Base-by-base conservation (phyloP, 2,329 filamentous ascomycete genomes). In the Penicillium sclerotigenum region DNA sequence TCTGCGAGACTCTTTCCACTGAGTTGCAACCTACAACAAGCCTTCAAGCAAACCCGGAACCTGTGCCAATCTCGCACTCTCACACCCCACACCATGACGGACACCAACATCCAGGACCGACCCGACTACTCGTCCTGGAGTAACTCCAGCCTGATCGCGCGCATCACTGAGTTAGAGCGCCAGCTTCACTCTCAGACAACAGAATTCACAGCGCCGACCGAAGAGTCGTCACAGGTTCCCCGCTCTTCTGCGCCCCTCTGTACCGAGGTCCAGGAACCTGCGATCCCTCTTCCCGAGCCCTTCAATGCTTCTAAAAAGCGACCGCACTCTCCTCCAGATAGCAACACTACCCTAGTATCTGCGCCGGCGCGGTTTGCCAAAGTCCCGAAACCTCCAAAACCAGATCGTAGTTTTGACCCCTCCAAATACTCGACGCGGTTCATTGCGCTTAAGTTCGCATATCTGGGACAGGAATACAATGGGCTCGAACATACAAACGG, bases 401-500 rank as follows among this genome's bases (percentile, higher is more conserved):
- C 22, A 2, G 64, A 67, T 58, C 77, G 81, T 59, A 78, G 79
- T 49, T 87, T 96, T 68, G 90, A 97, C 70, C 85, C 90, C 0
- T 86, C 85, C 14, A 88, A 86, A 69, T 96, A 97, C 73, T 83
- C 84, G 34, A 95, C 91, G 1, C 85, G 94, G 45, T 85, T 88
- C 58, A 89, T 99, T 60, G 94, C 93, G 8, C 79, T 99, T 57
- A 97, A 97, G 73, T 86, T 99, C 60, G 92, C 94, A 37, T 99
- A 99, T 72, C 78, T 97, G 34, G 94, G 94, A 45, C 89, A 90
- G 71, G 83, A 85, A 53, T 99, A 97, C 74, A 93, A 94, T 73
- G 94, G 94, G 1, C 95, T 91, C 72, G 94, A 99, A 77, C 90
- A 93, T 73, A 87, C 93, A 68, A 81, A 83, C 57, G 85, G 85